Percentiles rank a stretch among this genome's conserved stretches.
Conservation (phyloP, 768 basidiomycete species). For the Jaapia argillacea region DNA sequence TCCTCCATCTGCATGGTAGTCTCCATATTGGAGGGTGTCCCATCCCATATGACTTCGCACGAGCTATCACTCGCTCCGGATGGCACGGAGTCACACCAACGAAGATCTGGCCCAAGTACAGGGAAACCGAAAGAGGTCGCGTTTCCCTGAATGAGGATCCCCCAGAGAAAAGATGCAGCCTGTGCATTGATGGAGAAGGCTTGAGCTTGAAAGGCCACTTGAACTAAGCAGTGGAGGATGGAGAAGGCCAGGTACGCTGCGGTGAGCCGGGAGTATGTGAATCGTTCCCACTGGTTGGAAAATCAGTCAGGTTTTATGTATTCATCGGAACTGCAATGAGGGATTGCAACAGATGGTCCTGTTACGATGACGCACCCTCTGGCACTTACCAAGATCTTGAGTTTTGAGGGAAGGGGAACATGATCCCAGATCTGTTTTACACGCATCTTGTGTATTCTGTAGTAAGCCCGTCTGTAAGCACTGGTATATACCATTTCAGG, state of each 20-base stretch:
- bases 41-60: conserved; percentile 52
- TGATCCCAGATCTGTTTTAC: conserved; percentile 27
- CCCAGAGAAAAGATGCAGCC: conserved; percentile 42
- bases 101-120: conserved; percentile 39
- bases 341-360: neutral
- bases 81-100: conserved; percentile 48
- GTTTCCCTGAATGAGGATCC: conserved; percentile 40
- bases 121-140: conserved; percentile 40
- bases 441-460: too few relatives aligned
- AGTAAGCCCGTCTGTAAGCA: too few relatives aligned
- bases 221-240: conserved; percentile 52
- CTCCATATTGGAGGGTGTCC: conserved; percentile 15
- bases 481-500: too few relatives aligned
- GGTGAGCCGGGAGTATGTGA: conserved; percentile 60
- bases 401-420: conserved; percentile 26
- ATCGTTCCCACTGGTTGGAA: conserved; percentile 56
- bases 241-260: conserved; percentile 60
- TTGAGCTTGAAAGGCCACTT: conserved; percentile 57
- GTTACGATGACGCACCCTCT: neutral
- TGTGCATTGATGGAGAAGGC: conserved; percentile 56
- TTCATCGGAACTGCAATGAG: too few relatives aligned
- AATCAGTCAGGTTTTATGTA: too few relatives aligned
- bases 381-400: conserved; percentile 43
- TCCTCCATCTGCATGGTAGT: too few relatives aligned
- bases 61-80: conserved; percentile 16